These are phyloP conservation scores for Nothomitra cinnamomea DNA, from an alignment of 2,329 filamentous ascomycete species.

Conservation along the genomic window DNA sequence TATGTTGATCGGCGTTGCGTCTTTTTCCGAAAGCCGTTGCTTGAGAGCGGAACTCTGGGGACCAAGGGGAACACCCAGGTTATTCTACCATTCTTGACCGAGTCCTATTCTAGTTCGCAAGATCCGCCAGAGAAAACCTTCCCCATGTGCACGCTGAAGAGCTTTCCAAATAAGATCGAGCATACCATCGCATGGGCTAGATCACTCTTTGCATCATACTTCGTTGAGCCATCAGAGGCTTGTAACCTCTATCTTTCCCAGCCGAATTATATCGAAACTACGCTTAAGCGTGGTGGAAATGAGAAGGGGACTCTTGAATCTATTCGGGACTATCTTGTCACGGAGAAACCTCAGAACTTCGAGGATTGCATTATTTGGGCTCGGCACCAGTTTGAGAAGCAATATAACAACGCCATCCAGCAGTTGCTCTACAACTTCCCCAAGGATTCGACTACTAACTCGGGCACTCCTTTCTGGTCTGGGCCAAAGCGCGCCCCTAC, in stretches of 20 bases:
- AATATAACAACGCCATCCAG: conserved; percentile 93
- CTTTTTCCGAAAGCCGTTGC: conserved; percentile 91
- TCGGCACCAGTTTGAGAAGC: conserved; percentile 81
- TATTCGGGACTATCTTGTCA: conserved; percentile 76
- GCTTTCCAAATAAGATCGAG: conserved; percentile 96
- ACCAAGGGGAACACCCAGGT: conserved; percentile 99
- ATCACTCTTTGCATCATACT: conserved; percentile 86
- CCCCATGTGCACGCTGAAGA: conserved; percentile 94
- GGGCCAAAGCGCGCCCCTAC: conserved; percentile 94
- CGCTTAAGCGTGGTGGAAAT: conserved; percentile 82
- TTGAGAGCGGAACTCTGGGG: conserved; percentile 94
- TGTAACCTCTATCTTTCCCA: conserved; percentile 89
- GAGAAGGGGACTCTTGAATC: conserved; percentile 88
- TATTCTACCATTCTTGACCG: conserved; percentile 74
- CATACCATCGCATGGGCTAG: conserved; percentile 98
- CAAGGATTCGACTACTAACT: conserved; percentile 77
- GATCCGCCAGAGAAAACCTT: conserved; percentile 97
- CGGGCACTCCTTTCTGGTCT: conserved; percentile 89
- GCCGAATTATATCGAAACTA: conserved; percentile 73
- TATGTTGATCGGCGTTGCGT: conserved; percentile 95
- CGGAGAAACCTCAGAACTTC: conserved; percentile 78
- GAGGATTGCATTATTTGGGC: conserved; percentile 97
- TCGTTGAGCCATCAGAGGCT: conserved; percentile 83
- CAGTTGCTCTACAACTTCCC: conserved; percentile 96
- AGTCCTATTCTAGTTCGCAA: conserved; percentile 94